Percentiles rank a stretch among this genome's conserved stretches.
Conservation (phyloP, 2,329 filamentous ascomycete species). For the Setomelanomma holmii region DNA sequence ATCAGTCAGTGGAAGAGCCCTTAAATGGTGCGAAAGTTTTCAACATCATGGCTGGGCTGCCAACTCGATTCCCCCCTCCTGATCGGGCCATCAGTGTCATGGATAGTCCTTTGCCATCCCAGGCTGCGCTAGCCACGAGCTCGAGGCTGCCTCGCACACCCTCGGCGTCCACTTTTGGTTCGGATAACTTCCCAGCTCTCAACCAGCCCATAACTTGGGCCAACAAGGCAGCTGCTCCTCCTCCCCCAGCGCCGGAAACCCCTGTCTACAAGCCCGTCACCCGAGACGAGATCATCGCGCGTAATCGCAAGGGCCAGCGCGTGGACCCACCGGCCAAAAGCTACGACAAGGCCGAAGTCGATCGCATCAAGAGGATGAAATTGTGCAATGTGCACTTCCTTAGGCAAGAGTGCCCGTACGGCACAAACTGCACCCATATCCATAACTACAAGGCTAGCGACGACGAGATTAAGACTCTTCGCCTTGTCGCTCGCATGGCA, state of each 20-base stretch:
- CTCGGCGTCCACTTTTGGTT: slow-evolving; percentile 38
- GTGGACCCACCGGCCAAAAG: slow-evolving; percentile 61
- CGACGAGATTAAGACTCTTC: slow-evolving; percentile 61
- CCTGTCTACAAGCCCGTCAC: slow-evolving; percentile 31
- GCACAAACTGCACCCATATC: slow-evolving; percentile 62
- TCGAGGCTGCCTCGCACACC: slow-evolving; percentile 31
- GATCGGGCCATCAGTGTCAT: slow-evolving; percentile 8
- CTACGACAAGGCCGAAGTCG: slow-evolving; percentile 63
- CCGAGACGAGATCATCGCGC: slow-evolving; percentile 54
- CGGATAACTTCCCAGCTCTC: slow-evolving; percentile 16
- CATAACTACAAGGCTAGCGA: slow-evolving; percentile 62
- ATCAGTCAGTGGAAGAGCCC: slow-evolving; percentile 3
- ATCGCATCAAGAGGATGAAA: slow-evolving; percentile 67
- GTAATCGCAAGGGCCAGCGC: slow-evolving; percentile 66
- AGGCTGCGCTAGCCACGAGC: slow-evolving; percentile 3
- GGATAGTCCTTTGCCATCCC: slow-evolving; percentile 27
- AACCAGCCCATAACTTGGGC: slow-evolving; percentile 38
- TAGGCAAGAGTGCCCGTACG: slow-evolving; percentile 64
- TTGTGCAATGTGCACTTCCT: slow-evolving; percentile 69
- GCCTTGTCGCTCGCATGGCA: slow-evolving; percentile 67
- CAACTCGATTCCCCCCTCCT: slow-evolving; percentile 34
- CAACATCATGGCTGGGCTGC: slow-evolving; percentile 31
- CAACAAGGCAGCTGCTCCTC: slow-evolving; percentile 41
- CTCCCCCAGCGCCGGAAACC: slow-evolving; percentile 35
- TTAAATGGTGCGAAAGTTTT: slow-evolving; percentile 17